A percentile compares a stretch with the other conserved stretches of the same genome.
phyloP scores from a whole-genome alignment of 2,329 filamentous ascomycete genomes.

The Fusarium sp. region DNA sequence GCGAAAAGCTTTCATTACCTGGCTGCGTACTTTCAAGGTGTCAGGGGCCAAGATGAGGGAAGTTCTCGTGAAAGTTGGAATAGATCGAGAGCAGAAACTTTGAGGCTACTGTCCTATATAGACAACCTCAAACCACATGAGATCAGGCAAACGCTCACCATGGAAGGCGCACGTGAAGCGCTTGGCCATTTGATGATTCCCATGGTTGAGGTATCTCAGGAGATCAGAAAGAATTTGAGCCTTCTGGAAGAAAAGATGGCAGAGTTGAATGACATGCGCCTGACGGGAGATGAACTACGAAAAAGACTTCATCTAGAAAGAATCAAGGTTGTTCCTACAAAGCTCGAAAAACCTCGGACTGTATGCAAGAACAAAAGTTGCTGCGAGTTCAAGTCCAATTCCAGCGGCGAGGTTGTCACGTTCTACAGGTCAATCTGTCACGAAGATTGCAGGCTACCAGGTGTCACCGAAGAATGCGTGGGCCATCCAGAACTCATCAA shows the following conservation, averaged over 20 bases:
- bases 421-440: conserved; percentile 35
- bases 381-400: conserved; percentile 13
- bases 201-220: conserved; percentile 27
- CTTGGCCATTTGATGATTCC: conserved; percentile 23
- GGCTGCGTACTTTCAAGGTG: neutral
- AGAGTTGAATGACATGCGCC: neutral
- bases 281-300: neutral
- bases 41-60: neutral
- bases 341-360: conserved; percentile 15
- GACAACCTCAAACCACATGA: conserved; percentile 21
- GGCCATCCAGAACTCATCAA: neutral
- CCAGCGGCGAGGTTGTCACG: neutral
- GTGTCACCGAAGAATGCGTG: neutral
- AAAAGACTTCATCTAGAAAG: conserved; percentile 7
- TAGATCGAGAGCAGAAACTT: conserved; percentile 12
- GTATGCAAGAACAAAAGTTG: conserved; percentile 20
- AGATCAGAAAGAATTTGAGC: conserved; percentile 11
- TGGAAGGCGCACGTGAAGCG: conserved; percentile 21
- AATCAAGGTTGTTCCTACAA: neutral
- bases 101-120: conserved; percentile 16
- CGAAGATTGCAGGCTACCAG: conserved; percentile 2
- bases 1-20: conserved; percentile 32
- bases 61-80: conserved; percentile 31
- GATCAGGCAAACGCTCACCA: conserved; percentile 26
- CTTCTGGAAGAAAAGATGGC: neutral